Conservation (phyloP, 2,329 filamentous ascomycete species). For the Diplocarpon rosae region DNA sequence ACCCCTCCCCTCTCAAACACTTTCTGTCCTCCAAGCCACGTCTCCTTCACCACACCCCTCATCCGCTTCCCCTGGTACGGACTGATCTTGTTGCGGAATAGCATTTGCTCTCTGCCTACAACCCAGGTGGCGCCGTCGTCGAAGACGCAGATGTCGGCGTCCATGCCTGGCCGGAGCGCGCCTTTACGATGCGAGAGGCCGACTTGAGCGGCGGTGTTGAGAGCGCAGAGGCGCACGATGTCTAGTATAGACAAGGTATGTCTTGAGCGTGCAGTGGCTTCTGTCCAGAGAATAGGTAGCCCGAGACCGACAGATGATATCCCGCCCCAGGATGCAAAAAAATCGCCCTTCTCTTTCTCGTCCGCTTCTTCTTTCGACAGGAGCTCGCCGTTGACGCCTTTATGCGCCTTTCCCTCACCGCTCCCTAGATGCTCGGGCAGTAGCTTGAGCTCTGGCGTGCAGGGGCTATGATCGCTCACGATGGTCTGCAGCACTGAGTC, state of each 20-base stretch:
- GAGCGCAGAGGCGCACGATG: constrained; percentile 74
- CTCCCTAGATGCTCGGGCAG: constrained; percentile 52
- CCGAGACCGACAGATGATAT: constrained; percentile 91
- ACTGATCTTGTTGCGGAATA: constrained; percentile 39
- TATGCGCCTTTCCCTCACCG: constrained; percentile 1
- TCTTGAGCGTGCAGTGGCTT: constrained; percentile 30
- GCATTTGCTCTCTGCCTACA: constrained; percentile 67
- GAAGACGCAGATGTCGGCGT: constrained; percentile 87
- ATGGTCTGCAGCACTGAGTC: constrained; percentile 83
- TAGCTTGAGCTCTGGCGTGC: constrained; percentile 88
- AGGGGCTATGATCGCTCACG: constrained; percentile 92
- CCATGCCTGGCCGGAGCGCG: constrained; percentile 67
- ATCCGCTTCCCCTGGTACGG: constrained; percentile 50
- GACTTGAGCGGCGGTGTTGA: constrained; percentile 80
- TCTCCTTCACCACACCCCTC: constrained; percentile 34
- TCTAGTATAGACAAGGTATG: constrained; percentile 45
- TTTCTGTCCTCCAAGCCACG: constrained; percentile 25
- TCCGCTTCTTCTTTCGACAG: constrained; percentile 28
- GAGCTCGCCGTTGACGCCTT: constrained; percentile 20
- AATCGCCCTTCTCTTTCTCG: constrained; percentile 55
- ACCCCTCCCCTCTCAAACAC: constrained; percentile 22
- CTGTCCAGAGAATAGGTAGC: constrained; percentile 69
- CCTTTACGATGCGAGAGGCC: constrained; percentile 75
- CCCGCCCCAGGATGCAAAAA: constrained; percentile 93
- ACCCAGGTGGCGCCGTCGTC: constrained; percentile 74